Conservation (phyloP, 306 rosid genomes). For the Rosa persica region DNA sequence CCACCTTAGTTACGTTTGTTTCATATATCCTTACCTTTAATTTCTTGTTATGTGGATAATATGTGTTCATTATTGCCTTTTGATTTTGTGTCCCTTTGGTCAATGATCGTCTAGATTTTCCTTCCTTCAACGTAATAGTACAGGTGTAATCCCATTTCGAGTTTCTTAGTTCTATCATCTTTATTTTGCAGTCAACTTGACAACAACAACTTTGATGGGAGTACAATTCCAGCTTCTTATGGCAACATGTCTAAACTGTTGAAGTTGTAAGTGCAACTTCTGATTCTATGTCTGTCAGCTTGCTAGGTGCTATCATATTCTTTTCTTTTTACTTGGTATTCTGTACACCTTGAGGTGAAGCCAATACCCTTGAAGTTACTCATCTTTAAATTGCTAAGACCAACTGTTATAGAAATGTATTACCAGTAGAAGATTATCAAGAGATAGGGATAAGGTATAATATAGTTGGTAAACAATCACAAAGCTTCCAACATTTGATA, state of each 20-base stretch:
- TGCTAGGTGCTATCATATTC: background rate
- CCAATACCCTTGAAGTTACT: constrained; percentile 1
- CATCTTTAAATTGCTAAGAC: background rate
- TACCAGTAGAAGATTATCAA: background rate
- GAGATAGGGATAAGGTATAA: background rate
- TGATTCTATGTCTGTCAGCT: constrained; percentile 11
- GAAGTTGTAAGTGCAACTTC: constrained; percentile 41
- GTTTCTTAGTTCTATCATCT: background rate
- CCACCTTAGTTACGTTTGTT: background rate
- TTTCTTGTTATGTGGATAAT: background rate
- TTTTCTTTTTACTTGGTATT: background rate
- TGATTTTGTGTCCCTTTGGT: background rate
- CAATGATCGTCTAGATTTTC: background rate
- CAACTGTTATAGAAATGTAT: background rate
- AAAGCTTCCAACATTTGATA: background rate
- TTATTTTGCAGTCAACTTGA: constrained; percentile 47
- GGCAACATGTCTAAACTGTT: constrained; percentile 39
- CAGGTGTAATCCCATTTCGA: background rate
- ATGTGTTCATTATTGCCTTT: background rate
- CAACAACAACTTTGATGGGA: constrained; percentile 45
- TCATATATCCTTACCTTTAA: background rate
- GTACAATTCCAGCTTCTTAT: constrained; percentile 41
- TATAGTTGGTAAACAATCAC: background rate
- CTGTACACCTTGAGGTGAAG: constrained; percentile 5
- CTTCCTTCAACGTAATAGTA: background rate